Evolutionary conservation across 2,329 filamentous ascomycete species (phyloP).

Genomic region (Phyllosticta citrichinensis): DNA sequence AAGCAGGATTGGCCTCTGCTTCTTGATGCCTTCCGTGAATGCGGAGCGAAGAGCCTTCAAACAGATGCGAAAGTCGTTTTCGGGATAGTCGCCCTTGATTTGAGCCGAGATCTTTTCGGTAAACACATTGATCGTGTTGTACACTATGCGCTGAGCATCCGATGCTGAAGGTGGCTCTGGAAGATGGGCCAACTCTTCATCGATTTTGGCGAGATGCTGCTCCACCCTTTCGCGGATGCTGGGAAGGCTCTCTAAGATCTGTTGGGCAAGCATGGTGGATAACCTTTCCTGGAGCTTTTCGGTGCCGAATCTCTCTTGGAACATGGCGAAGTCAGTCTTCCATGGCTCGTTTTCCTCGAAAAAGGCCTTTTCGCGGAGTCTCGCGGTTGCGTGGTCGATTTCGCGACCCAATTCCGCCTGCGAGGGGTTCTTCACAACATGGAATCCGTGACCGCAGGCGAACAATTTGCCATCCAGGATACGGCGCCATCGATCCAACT

Average conservation of each 20-base stretch:
- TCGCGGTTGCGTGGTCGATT: conserved; percentile 38
- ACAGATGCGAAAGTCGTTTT: conserved; percentile 31
- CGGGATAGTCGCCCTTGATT: conserved; percentile 39
- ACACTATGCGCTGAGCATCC: conserved; percentile 58
- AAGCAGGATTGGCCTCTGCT: conserved; percentile 20
- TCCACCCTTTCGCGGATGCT: conserved; percentile 35
- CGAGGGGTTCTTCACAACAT: conserved; percentile 57
- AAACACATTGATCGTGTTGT: conserved; percentile 49
- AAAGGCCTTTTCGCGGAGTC: conserved; percentile 40
- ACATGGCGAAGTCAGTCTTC: conserved; percentile 30
- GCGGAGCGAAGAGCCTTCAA: conserved; percentile 38
- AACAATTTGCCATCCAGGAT: conserved; percentile 56
- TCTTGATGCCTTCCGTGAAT: conserved; percentile 38
- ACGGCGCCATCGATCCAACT: conserved; percentile 48
- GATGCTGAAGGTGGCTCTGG: conserved; percentile 52
- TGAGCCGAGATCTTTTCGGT: conserved; percentile 43
- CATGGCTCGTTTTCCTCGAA: conserved; percentile 39
- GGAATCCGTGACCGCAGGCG: conserved; percentile 63
- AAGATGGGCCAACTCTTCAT: conserved; percentile 45
- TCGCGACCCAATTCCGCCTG: conserved; percentile 39
- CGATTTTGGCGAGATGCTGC: conserved; percentile 41
- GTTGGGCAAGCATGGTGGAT: conserved; percentile 38
- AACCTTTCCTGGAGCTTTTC: conserved; percentile 38
- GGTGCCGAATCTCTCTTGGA: conserved; percentile 43
- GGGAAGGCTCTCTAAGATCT: conserved; percentile 34